These are phyloP conservation scores for Ophiostoma montium DNA, from an alignment of 2,329 filamentous ascomycete genomes.

Conservation along the genomic window DNA sequence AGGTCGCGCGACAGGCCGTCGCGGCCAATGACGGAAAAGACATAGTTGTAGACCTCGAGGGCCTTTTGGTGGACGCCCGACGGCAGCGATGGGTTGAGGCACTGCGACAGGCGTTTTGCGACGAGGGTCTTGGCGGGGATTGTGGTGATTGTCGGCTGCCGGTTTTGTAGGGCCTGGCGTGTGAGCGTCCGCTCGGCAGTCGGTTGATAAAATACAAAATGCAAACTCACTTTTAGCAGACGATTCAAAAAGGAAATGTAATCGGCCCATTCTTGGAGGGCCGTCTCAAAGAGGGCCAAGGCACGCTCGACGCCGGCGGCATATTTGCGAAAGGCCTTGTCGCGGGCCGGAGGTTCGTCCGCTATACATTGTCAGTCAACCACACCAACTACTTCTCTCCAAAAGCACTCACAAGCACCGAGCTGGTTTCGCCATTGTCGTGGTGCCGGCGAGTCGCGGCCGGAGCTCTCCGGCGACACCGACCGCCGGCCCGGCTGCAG, in stretches of 20 bases:
- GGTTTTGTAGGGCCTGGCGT: conserved; percentile 63
- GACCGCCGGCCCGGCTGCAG: conserved; percentile 41
- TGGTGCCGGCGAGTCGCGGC: conserved; percentile 60
- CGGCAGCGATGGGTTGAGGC: conserved; percentile 80
- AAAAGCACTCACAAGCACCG: conserved; percentile 46
- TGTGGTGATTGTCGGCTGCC: conserved; percentile 53
- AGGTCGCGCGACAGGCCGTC: conserved; percentile 72
- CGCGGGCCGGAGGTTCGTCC: conserved; percentile 42
- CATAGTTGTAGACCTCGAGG: conserved; percentile 80
- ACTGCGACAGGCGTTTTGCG: conserved; percentile 86
- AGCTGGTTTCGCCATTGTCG: conserved; percentile 66
- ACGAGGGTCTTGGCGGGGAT: conserved; percentile 74
- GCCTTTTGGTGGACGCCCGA: conserved; percentile 97
- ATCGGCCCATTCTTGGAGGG: conserved; percentile 96
- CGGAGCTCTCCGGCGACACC: conserved; percentile 69
- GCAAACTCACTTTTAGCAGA: conserved; percentile 51
- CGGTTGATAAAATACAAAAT: too few relatives aligned
- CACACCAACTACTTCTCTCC: too few relatives aligned
- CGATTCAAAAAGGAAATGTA: conserved; percentile 95
- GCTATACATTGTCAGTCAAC: not conserved
- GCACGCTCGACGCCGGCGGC: conserved; percentile 76
- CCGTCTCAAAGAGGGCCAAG: conserved; percentile 78
- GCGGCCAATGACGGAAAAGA: conserved; percentile 74
- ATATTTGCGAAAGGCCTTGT: conserved; percentile 73
- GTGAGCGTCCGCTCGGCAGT: conserved; percentile 38